phyloP scores from a whole-genome alignment of 139 green algal species.

The Tetradesmus obliquus region DNA sequence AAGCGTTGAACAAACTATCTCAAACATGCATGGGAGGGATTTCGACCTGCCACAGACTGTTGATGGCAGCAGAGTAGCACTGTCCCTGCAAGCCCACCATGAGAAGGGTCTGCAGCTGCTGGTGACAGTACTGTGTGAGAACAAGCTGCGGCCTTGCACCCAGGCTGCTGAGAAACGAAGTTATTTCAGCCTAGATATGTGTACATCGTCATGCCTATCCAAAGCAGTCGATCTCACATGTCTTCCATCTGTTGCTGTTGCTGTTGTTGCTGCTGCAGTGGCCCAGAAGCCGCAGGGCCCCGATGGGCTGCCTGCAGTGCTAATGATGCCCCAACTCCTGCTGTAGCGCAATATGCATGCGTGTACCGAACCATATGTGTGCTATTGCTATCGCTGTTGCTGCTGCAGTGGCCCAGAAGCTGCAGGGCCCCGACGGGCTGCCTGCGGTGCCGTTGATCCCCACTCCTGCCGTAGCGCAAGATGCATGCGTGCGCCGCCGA shows the following conservation, averaged over 20 bases:
- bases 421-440: background rate
- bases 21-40: background rate
- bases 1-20: background rate
- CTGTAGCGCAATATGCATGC: background rate
- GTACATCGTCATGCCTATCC: too few species aligned
- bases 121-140: background rate
- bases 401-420: conserved; percentile 11
- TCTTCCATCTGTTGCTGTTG: background rate
- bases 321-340: background rate
- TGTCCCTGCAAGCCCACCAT: background rate
- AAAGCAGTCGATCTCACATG: too few species aligned
- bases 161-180: background rate
- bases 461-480: background rate
- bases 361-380: too few species aligned
- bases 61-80: background rate
- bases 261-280: background rate
- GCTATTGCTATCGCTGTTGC: background rate
- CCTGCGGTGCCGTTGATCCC: background rate
- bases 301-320: conserved; percentile 12
- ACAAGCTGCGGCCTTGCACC: background rate
- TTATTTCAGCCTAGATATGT: too few species aligned
- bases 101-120: background rate
- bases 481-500: background rate
- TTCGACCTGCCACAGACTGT: background rate
- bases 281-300: background rate